Evolutionary conservation across 768 basidiomycete genomes (phyloP).

Genomic region (Clitopilus passeckerianus): DNA sequence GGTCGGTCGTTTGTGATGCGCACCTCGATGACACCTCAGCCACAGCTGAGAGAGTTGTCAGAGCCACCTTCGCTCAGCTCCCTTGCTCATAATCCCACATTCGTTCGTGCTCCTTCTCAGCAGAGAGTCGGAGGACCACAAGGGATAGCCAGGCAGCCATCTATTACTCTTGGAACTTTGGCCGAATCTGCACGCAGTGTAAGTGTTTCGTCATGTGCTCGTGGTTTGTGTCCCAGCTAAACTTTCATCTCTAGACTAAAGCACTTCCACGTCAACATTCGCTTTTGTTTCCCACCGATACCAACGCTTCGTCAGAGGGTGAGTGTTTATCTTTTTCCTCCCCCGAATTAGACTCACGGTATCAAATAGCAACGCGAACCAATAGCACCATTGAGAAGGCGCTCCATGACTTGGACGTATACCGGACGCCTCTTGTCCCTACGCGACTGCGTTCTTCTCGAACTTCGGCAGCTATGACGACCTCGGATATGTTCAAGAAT

Average conservation of each 20-base stretch:
- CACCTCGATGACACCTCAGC: conserved; percentile 68
- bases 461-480: conserved; percentile 14
- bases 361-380: conserved; percentile 19
- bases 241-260: conserved; percentile 28
- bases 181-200: conserved; percentile 54
- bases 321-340: conserved; percentile 13
- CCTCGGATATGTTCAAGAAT: conserved; percentile 62
- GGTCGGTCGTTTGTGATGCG: conserved; percentile 58
- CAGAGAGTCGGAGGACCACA: conserved; percentile 19
- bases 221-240: conserved; percentile 1
- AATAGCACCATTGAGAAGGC: conserved; percentile 59
- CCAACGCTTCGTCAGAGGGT: conserved; percentile 24
- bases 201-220: conserved; percentile 19
- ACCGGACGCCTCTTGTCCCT: conserved; percentile 74
- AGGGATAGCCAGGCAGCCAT: conserved; percentile 23
- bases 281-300: conserved; percentile 38
- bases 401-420: conserved; percentile 68
- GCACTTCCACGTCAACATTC: conserved; percentile 51
- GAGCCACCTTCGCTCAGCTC: conserved; percentile 66
- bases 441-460: conserved; percentile 44
- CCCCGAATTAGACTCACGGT: conserved; percentile 1
- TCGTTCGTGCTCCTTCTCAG: conserved; percentile 56
- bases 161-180: conserved; percentile 55
- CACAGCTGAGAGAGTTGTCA: conserved; percentile 45
- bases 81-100: conserved; percentile 62